A percentile compares a stretch with the other conserved stretches of the same genome.
phyloP scores from a whole-genome alignment of 768 basidiomycete species.

The Pulveroboletus frians region DNA sequence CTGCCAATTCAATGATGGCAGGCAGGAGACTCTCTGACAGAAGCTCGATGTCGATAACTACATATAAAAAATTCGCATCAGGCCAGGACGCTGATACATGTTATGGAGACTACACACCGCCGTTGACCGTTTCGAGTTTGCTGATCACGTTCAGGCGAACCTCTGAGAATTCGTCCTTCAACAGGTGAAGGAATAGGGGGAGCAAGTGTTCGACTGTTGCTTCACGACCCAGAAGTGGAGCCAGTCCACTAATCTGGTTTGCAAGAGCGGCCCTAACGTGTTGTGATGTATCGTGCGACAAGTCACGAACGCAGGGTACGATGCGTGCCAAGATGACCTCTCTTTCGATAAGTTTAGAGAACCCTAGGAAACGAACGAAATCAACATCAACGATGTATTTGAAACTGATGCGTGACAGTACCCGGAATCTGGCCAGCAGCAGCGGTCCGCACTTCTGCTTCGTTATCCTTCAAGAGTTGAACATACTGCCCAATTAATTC shows the following conservation, averaged over 20 bases:
- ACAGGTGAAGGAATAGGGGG: constrained; percentile 89
- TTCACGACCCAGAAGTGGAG: constrained; percentile 88
- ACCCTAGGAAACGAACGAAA: constrained; percentile 51
- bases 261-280: constrained; percentile 97
- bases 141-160: constrained; percentile 97
- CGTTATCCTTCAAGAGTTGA: constrained; percentile 92
- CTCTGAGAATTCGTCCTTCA: constrained; percentile 99
- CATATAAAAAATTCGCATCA: constrained; percentile 7
- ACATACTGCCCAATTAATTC: constrained; percentile 93
- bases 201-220: constrained; percentile 95
- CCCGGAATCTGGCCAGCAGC: constrained; percentile 96
- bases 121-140: constrained; percentile 94
- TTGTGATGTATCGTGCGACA: constrained; percentile 90
- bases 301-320: constrained; percentile 90
- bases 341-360: constrained; percentile 88
- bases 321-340: constrained; percentile 91
- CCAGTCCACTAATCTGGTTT: constrained; percentile 92
- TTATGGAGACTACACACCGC: constrained; percentile 47
- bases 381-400: constrained; percentile 3
- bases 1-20: constrained; percentile 95
- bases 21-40: constrained; percentile 93
- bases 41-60: constrained; percentile 97
- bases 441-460: constrained; percentile 96
- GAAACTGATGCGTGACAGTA: constrained; percentile 30
- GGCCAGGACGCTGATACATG: not conserved